Evolutionary conservation across 768 basidiomycete genomes (phyloP).

Genomic region (Lyophyllum decastes): DNA sequence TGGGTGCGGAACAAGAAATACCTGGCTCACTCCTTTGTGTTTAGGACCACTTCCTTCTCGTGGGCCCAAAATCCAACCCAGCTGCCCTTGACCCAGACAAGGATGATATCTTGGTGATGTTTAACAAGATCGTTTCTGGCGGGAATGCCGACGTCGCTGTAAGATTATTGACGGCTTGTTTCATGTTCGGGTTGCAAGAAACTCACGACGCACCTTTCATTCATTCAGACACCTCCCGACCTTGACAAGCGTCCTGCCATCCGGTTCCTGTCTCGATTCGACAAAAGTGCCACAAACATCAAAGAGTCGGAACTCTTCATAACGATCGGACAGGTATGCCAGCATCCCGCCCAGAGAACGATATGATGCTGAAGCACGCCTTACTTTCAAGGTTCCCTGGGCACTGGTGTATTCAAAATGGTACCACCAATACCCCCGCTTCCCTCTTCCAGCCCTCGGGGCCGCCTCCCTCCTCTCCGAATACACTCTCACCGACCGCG

Average conservation of each 20-base stretch:
- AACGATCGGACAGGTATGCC: constrained; percentile 46
- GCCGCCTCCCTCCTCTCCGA: constrained; percentile 49
- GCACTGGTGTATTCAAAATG: constrained; percentile 50
- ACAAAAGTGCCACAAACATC: constrained; percentile 62
- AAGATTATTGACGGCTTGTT: constrained; percentile 4
- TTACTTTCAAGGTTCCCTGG: constrained; percentile 49
- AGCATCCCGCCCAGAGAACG: too few relatives aligned
- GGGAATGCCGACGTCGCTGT: constrained; percentile 48
- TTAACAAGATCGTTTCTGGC: constrained; percentile 44
- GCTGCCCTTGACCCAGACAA: constrained; percentile 31
- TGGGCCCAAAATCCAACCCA: constrained; percentile 49
- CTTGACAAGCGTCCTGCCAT: constrained; percentile 31
- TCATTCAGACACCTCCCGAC: constrained; percentile 26
- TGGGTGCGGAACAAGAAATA: background rate
- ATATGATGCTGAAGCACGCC: too few relatives aligned
- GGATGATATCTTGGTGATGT: constrained; percentile 41
- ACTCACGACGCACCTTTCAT: background rate
- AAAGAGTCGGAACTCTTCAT: constrained; percentile 53
- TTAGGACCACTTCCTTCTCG: constrained; percentile 54
- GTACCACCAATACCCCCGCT: constrained; percentile 61
- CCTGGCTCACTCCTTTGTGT: background rate
- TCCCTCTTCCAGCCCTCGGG: constrained; percentile 48
- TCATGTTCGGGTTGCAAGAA: too few relatives aligned
- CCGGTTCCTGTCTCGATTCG: constrained; percentile 56
- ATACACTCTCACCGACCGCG: constrained; percentile 56